phyloP scores from a whole-genome alignment of 345 rosid species.

The Excoecaria cochinchinensis region DNA sequence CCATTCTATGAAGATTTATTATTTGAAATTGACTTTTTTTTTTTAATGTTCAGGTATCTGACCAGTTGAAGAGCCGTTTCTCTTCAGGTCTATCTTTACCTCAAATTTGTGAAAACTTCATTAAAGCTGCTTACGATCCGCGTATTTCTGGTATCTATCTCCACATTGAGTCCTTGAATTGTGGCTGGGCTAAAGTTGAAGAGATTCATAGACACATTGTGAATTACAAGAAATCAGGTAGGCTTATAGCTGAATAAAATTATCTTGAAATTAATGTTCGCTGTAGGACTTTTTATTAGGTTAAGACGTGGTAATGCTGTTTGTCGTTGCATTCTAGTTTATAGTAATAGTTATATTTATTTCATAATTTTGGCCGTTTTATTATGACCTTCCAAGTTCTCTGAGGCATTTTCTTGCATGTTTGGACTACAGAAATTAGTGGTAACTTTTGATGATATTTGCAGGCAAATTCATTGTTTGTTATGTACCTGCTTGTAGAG shows the following conservation, averaged over 20 bases:
- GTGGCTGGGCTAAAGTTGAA: constrained; percentile 97
- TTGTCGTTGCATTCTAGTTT: background rate
- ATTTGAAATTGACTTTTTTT: constrained; percentile 15
- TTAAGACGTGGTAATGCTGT: background rate
- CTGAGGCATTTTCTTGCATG: background rate
- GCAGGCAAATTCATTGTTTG: constrained; percentile 84
- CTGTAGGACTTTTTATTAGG: background rate
- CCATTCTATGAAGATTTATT: background rate
- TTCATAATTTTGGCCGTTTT: background rate
- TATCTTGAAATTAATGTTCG: background rate
- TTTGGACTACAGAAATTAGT: background rate
- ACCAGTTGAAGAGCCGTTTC: constrained; percentile 92
- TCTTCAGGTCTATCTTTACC: constrained; percentile 81
- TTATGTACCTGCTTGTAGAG: constrained; percentile 69
- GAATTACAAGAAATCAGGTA: constrained; percentile 93
- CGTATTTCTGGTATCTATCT: constrained; percentile 87
- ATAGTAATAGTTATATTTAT: background rate
- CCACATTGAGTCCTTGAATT: constrained; percentile 73
- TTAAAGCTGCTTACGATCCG: constrained; percentile 93
- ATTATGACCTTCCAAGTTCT: background rate
- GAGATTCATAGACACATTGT: constrained; percentile 81
- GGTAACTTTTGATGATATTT: constrained; percentile 13
- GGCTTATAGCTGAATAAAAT: constrained; percentile 4
- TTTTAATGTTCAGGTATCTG: constrained; percentile 70
- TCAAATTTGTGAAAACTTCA: constrained; percentile 78